phyloP scores from a whole-genome alignment of 1,139 yeast species.

The Ogataea hybrid region DNA sequence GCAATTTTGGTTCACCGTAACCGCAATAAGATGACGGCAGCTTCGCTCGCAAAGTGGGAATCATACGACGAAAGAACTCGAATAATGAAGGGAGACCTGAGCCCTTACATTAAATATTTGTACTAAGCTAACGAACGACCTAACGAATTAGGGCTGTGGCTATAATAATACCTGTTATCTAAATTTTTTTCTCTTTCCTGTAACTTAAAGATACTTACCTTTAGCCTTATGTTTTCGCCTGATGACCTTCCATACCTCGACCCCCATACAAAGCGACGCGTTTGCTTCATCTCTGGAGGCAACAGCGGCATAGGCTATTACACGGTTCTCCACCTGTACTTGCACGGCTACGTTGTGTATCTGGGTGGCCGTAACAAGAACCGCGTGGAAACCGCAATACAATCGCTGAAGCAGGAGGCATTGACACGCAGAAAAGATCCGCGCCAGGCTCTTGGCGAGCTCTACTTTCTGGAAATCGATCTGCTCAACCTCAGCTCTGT shows the following conservation, averaged over 20 bases:
- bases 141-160: background rate
- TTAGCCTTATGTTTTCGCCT: conserved; percentile 22
- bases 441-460: conserved; percentile 46
- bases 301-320: conserved; percentile 79
- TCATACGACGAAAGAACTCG: conserved; percentile 46
- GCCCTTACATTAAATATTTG: conserved; percentile 50
- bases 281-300: conserved; percentile 77
- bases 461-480: conserved; percentile 61
- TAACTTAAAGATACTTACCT: background rate
- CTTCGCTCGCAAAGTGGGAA: conserved; percentile 43
- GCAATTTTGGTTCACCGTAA: conserved; percentile 41
- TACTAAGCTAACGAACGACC: conserved; percentile 16
- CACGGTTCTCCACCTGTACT: conserved; percentile 69
- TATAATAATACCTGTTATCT: background rate
- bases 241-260: conserved; percentile 36
- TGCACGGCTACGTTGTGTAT: conserved; percentile 77
- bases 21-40: conserved; percentile 38
- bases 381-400: conserved; percentile 56
- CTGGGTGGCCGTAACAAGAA: conserved; percentile 64
- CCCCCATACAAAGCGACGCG: conserved; percentile 45
- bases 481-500: conserved; percentile 58
- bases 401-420: conserved; percentile 56
- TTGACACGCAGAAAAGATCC: conserved; percentile 28
- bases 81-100: conserved; percentile 59
- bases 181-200: background rate